phyloP scores from a whole-genome alignment of 345 rosid species.

The Eucalyptus leucophloia region DNA sequence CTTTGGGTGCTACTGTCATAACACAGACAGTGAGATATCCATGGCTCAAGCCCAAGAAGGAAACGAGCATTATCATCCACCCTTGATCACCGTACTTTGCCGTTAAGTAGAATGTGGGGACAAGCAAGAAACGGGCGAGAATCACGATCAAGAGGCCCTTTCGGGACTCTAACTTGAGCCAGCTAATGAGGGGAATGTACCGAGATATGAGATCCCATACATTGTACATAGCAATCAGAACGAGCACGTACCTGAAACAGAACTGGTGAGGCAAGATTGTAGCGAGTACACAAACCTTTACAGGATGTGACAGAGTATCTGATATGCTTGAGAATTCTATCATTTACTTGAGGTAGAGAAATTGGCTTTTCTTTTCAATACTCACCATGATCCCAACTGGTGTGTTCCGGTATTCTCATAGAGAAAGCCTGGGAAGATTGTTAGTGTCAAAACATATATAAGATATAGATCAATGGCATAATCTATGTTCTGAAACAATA shows the following conservation, averaged over 20 bases:
- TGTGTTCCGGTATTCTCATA: slow-evolving; percentile 73
- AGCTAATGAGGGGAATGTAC: slow-evolving; percentile 41
- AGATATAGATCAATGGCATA: slow-evolving; percentile 47
- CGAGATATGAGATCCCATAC: slow-evolving; percentile 54
- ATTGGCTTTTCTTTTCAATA: neutral
- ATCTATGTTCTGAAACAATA: slow-evolving; percentile 51
- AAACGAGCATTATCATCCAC: slow-evolving; percentile 71
- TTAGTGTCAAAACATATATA: slow-evolving; percentile 50
- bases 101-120: slow-evolving; percentile 83
- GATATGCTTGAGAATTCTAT: neutral
- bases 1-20: slow-evolving; percentile 70
- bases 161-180: slow-evolving; percentile 58
- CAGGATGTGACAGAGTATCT: neutral
- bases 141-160: slow-evolving; percentile 34
- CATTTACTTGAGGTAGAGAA: neutral
- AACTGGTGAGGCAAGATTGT: neutral
- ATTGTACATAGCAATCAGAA: slow-evolving; percentile 52
- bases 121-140: slow-evolving; percentile 43
- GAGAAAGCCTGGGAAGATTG: slow-evolving; percentile 81
- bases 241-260: slow-evolving; percentile 51
- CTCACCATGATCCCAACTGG: slow-evolving; percentile 2
- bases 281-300: neutral
- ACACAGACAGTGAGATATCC: slow-evolving; percentile 85
- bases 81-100: slow-evolving; percentile 81
- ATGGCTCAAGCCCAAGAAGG: slow-evolving; percentile 58